Percentiles rank a stretch among this genome's conserved stretches.
These are phyloP conservation scores for Salix brachista DNA, from an alignment of 345 rosid species.

Conservation along the genomic window DNA sequence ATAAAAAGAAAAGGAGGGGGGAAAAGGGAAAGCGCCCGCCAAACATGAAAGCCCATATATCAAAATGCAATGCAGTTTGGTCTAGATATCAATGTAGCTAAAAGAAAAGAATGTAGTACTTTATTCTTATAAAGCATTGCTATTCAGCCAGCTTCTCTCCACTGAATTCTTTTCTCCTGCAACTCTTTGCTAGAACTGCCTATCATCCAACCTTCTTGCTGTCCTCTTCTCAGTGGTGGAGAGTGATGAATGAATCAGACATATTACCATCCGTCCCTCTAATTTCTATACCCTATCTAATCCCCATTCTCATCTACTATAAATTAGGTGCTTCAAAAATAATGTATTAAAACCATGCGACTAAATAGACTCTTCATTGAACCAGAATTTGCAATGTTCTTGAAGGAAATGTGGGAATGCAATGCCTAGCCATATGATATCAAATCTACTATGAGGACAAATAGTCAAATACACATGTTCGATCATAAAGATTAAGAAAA, in stretches of 20 bases:
- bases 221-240: not conserved
- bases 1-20: not conserved
- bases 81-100: not conserved
- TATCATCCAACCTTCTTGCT: not conserved
- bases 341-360: not conserved
- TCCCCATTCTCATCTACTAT: not conserved
- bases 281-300: not conserved
- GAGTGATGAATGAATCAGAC: not conserved
- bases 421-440: not conserved
- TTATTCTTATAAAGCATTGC: not conserved
- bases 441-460: not conserved
- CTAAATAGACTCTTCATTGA: not conserved
- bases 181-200: not conserved
- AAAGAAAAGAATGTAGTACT: not conserved
- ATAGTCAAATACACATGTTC: not conserved
- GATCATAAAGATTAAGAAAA: not conserved
- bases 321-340: not conserved
- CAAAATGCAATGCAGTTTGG: not conserved
- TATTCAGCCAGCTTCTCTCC: not conserved
- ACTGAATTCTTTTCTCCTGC: not conserved
- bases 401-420: not conserved
- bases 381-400: not conserved
- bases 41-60: not conserved
- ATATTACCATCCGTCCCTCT: not conserved
- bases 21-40: not conserved